Percentiles rank a stretch among this genome's conserved stretches.
Conservation (phyloP, 495 filamentous ascomycete species). For the Pyrenula aspistea region DNA sequence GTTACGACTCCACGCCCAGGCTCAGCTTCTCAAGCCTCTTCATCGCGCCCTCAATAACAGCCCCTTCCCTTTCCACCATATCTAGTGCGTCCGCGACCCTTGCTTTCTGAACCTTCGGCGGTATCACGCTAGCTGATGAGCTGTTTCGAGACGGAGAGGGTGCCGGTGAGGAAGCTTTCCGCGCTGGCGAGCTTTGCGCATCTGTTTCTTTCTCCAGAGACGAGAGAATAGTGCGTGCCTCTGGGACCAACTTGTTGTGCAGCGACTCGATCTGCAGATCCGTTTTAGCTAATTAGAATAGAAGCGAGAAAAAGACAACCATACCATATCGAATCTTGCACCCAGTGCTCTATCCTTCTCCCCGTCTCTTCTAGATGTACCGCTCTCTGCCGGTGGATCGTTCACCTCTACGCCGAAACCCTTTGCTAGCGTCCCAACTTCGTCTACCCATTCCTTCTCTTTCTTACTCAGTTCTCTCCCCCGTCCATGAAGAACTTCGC, state of each 20-base stretch:
- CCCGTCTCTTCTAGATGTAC: too few species aligned
- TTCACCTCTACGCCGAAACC: constrained; percentile 15
- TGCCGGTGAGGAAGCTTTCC: not conserved
- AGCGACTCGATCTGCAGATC: constrained; percentile 28
- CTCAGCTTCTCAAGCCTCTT: not conserved
- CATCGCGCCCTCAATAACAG: constrained; percentile 3
- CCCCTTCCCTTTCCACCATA: constrained; percentile 58
- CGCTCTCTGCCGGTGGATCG: constrained; percentile 9
- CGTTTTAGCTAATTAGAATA: constrained; percentile 8
- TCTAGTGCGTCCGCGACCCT: constrained; percentile 58
- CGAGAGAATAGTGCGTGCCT: constrained; percentile 8
- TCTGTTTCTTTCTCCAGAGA: not conserved
- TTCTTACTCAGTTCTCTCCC: constrained; percentile 56
- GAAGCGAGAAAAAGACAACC: constrained; percentile 1
- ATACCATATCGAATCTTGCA: constrained; percentile 27
- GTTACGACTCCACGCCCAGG: not conserved
- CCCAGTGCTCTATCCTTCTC: constrained; percentile 16
- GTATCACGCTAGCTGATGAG: constrained; percentile 35
- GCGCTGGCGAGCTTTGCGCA: not conserved
- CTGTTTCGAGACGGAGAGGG: constrained; percentile 2
- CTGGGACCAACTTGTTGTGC: constrained; percentile 38
- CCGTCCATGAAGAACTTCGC: constrained; percentile 29
- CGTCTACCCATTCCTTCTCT: constrained; percentile 54
- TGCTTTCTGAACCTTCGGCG: constrained; percentile 52
- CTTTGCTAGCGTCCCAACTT: constrained; percentile 41